phyloP scores from a whole-genome alignment of 2,329 filamentous ascomycete species.

The Septoria linicola region DNA sequence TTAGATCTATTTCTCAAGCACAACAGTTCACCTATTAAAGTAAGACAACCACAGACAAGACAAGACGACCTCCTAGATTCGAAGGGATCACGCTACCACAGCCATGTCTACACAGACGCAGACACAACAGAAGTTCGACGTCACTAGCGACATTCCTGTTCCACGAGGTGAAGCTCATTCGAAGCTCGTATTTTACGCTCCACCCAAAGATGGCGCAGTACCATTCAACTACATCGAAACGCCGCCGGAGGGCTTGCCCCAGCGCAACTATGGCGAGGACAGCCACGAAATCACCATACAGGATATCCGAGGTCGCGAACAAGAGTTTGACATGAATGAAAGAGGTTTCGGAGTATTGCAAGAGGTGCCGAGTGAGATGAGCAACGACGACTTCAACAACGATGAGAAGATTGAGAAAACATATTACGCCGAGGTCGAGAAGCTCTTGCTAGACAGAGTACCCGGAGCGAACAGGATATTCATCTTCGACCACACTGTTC shows the following conservation, averaged over 20 bases:
- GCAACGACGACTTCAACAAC: constrained; percentile 58
- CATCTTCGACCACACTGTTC: constrained; percentile 86
- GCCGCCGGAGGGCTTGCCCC: constrained; percentile 59
- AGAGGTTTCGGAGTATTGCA: constrained; percentile 71
- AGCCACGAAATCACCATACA: constrained; percentile 58
- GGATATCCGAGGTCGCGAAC: constrained; percentile 72
- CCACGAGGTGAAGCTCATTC: constrained; percentile 63
- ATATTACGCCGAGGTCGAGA: constrained; percentile 85
- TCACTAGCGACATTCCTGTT: constrained; percentile 35
- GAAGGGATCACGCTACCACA: neutral
- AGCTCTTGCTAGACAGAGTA: constrained; percentile 65
- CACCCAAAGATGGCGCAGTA: constrained; percentile 58
- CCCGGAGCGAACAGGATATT: constrained; percentile 66
- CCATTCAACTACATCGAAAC: constrained; percentile 63
- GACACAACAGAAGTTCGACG: constrained; percentile 29
- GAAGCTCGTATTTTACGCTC: constrained; percentile 63
- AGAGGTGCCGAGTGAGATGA: constrained; percentile 54
- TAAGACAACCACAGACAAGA: too few species aligned
- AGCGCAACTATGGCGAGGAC: constrained; percentile 62
- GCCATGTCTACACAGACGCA: constrained; percentile 30
- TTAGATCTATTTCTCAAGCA: too few species aligned
- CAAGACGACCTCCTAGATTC: neutral
- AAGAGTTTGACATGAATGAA: constrained; percentile 64
- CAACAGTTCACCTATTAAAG: too few species aligned
- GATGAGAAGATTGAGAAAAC: constrained; percentile 66